Evolutionary conservation across 192 early-diverging fungal species (phyloP).

Genomic region (Umbelopsis vinacea): DNA sequence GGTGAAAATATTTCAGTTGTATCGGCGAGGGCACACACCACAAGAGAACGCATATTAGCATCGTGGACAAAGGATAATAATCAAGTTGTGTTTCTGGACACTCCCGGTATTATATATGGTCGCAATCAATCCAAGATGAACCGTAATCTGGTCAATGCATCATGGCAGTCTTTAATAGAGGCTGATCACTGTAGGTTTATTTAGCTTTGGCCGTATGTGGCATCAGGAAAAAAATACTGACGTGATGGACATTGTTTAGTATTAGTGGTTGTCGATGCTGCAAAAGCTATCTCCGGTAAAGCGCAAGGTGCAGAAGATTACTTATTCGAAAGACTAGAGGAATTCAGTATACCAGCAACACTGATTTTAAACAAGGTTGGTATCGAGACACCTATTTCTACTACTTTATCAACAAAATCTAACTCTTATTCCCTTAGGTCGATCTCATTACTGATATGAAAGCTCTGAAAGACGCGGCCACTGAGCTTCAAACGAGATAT

Average conservation of each 20-base stretch:
- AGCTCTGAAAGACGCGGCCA: conserved; percentile 37
- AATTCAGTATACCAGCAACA: conserved; percentile 49
- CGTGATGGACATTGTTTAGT: conserved; percentile 33
- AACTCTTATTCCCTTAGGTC: neutral
- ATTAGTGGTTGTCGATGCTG: conserved; percentile 57
- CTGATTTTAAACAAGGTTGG: conserved; percentile 63
- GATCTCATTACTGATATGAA: conserved; percentile 23
- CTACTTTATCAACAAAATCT: neutral
- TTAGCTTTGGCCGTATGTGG: neutral
- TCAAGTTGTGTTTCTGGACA: conserved; percentile 72
- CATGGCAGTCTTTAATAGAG: conserved; percentile 62
- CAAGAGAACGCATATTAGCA: conserved; percentile 66
- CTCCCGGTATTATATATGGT: conserved; percentile 60
- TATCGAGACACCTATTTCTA: no score
- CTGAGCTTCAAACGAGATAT: conserved; percentile 41
- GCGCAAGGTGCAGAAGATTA: conserved; percentile 45
- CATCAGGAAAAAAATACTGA: neutral
- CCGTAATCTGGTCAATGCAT: conserved; percentile 54
- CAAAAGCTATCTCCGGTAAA: conserved; percentile 41
- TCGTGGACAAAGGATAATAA: conserved; percentile 57
- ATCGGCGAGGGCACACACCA: conserved; percentile 73
- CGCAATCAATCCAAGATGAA: conserved; percentile 50
- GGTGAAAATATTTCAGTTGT: conserved; percentile 67
- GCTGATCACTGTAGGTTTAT: conserved; percentile 51
- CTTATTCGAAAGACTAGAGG: conserved; percentile 49